Evolutionary conservation across 1,284 basidiomycete genomes (phyloP), one percentile per base, ranked within the genome.

Genomic region (Rhodofomes roseus): DNA sequence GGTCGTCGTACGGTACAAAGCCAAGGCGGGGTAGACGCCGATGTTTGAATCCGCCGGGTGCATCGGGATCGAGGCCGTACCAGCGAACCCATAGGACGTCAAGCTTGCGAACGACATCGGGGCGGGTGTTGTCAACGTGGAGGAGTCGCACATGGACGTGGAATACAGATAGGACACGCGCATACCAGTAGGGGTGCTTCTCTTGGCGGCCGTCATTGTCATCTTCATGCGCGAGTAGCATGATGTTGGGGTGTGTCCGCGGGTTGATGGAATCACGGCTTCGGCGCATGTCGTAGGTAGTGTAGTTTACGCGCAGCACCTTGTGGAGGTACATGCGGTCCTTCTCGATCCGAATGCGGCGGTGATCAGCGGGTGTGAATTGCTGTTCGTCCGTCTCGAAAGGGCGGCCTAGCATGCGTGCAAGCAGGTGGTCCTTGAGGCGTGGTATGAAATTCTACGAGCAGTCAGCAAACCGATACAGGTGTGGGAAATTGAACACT

Each of bases 241-340:
- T 76, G 23, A 80, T 60, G 60, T 78, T 65, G 3, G 69, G 34
- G 39, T 70, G 67, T 1, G 67, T 70, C 1, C 64, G 46, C 0
- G 71, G 74, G 53, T 77, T 79, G 56, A 81, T 61, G 0, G 65
- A 68, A 53, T 81, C 78, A 54, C 75, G 73, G 11, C 65, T 64
- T 1, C 72, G 66, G 1, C 68, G 68, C 9, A 77, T 51, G 54
- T 82, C 73, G 58, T 81, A 81, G 1, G 77, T 79, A 0, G 76
- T 81, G 62, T 77, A 81, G 56, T 80, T 77, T 40, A 81, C 59
- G 0, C 66, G 63, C 20, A 75, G 46, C 0, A 63, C 64, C 20
- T 70, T 67, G 53, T 73, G 68, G 0, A 53, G 44, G 58, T 74
- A 78, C 0, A 80, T 64, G 1, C 44, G 36, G 46, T 73, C 58